Evolutionary conservation across 208 protist genomes (phyloP).

Genomic region (Naegleria fowleri): DNA sequence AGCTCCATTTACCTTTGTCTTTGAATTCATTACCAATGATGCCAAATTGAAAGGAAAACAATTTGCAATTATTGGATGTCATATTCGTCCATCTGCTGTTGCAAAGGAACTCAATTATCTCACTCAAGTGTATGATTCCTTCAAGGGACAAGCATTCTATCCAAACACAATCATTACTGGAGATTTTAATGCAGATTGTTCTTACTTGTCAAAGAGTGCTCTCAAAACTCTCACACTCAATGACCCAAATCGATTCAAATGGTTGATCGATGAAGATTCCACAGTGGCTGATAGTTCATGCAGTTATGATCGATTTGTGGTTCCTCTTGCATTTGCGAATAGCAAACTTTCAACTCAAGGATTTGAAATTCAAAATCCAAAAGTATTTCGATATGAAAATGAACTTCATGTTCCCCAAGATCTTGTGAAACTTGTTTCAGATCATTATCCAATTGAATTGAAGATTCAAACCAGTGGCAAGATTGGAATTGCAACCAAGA

Average conservation of each 20-base stretch:
- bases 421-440: not conserved
- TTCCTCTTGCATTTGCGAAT: not conserved
- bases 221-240: not conserved
- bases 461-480: not conserved
- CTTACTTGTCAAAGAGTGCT: not conserved
- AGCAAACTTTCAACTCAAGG: not conserved
- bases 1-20: not conserved
- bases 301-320: slow-evolving; percentile 11
- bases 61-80: not conserved
- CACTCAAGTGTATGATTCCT: not conserved
- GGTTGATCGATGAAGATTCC: not conserved
- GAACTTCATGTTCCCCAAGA: not conserved
- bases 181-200: slow-evolving; percentile 22
- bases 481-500: not conserved
- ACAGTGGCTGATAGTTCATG: not conserved
- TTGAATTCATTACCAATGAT: not conserved
- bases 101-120: not conserved
- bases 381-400: not conserved
- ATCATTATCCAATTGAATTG: slow-evolving; percentile 21
- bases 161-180: not conserved
- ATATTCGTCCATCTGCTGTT: not conserved
- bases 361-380: not conserved
- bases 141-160: not conserved
- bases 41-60: not conserved
- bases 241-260: not conserved